Conservation (phyloP, 139 green algal species). For the Choricystis sp. region DNA sequence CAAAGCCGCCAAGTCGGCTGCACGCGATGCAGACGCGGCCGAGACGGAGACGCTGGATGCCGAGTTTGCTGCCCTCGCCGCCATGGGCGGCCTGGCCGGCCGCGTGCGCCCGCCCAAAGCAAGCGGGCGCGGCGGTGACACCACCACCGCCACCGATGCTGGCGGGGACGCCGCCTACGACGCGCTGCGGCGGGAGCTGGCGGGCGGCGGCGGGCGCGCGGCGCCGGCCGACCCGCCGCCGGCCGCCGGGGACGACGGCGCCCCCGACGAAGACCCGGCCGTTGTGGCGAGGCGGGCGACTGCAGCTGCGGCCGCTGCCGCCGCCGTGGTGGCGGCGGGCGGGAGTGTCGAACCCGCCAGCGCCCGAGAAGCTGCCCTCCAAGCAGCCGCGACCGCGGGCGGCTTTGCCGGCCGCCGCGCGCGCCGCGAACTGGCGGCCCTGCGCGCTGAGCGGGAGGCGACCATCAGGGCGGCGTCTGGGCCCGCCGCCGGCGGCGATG, state of each 20-base stretch:
- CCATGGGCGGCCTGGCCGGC: slow-evolving; percentile 1
- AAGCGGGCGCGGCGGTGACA: not conserved
- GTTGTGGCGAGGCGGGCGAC: not conserved
- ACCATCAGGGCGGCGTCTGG: slow-evolving; percentile 7
- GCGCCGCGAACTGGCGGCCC: not conserved
- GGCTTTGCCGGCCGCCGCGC: not conserved
- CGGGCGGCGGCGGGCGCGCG: no score
- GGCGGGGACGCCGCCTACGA: not conserved
- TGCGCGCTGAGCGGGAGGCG: not conserved
- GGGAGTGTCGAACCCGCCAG: no score
- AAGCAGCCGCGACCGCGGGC: no score
- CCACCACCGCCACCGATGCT: no score
- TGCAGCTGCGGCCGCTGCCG: no score
- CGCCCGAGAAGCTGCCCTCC: not conserved
- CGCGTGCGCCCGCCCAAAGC: not conserved
- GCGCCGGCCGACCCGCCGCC: no score
- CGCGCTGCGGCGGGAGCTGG: not conserved
- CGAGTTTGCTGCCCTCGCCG: slow-evolving; percentile 38
- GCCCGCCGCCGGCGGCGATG: slow-evolving; percentile 13
- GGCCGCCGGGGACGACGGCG: not conserved
- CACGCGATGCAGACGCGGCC: slow-evolving; percentile 75
- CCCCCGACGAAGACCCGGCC: not conserved
- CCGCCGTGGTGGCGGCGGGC: no score
- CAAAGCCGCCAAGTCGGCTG: slow-evolving; percentile 50
- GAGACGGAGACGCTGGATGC: slow-evolving; percentile 57